phyloP scores from a whole-genome alignment of 139 green algal genomes.

The Pycnococcus provasolii region DNA sequence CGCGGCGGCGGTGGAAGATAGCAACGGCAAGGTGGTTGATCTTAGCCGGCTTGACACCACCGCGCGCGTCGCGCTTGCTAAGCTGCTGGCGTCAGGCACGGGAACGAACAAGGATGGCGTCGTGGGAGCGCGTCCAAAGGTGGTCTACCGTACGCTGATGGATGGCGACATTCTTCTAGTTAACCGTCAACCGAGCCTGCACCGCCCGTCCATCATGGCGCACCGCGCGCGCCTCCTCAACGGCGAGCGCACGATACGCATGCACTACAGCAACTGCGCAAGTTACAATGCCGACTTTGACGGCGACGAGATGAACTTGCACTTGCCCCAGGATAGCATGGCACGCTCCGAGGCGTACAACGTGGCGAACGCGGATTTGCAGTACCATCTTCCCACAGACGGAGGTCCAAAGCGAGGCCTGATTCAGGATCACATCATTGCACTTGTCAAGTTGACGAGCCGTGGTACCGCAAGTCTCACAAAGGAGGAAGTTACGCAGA shows the following conservation, averaged over 20 bases:
- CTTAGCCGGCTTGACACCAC: slow-evolving; percentile 38
- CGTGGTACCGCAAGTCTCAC: slow-evolving; percentile 63
- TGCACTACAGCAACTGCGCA: slow-evolving; percentile 99
- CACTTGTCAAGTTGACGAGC: slow-evolving; percentile 64
- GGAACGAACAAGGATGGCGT: background rate
- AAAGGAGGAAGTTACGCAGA: slow-evolving; percentile 56
- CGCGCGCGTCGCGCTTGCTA: slow-evolving; percentile 58
- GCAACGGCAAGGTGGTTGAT: slow-evolving; percentile 52
- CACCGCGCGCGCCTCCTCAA: slow-evolving; percentile 48
- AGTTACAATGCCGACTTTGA: slow-evolving; percentile 91
- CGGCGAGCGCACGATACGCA: slow-evolving; percentile 88
- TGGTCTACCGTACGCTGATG: slow-evolving; percentile 77
- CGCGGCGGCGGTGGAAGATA: slow-evolving; percentile 84
- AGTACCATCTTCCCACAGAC: slow-evolving; percentile 92
- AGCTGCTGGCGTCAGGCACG: slow-evolving; percentile 29
- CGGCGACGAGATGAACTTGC: slow-evolving; percentile 98
- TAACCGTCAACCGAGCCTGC: slow-evolving; percentile 97
- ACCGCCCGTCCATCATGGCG: slow-evolving; percentile 79
- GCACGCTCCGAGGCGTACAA: slow-evolving; percentile 80
- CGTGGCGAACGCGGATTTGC: slow-evolving; percentile 84
- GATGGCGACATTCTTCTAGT: slow-evolving; percentile 94
- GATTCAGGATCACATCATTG: slow-evolving; percentile 91
- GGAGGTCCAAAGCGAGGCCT: slow-evolving; percentile 86
- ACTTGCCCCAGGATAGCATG: slow-evolving; percentile 86
- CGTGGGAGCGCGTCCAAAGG: slow-evolving; percentile 17